These are phyloP conservation scores for Entomortierella lignicola DNA, from an alignment of 192 early-diverging fungal species.

Conservation along the genomic window DNA sequence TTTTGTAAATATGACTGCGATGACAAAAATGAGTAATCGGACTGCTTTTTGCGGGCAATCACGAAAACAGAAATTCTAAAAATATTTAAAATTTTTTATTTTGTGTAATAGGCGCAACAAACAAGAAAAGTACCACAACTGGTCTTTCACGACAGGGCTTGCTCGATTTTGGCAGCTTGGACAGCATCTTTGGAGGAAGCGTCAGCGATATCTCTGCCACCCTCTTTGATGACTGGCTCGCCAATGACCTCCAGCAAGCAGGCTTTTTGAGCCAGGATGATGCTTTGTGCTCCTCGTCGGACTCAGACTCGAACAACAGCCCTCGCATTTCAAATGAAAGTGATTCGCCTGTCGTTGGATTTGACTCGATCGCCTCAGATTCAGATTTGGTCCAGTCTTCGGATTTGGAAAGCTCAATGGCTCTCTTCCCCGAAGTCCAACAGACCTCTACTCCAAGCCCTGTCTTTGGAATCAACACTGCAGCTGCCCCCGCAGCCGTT, in stretches of 20 bases:
- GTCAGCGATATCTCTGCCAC: slow-evolving; percentile 24
- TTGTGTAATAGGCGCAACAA: slow-evolving; percentile 14
- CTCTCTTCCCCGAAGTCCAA: slow-evolving; percentile 44
- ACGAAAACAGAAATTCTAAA: slow-evolving; percentile 6
- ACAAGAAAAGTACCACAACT: slow-evolving; percentile 12
- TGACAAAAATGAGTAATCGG: slow-evolving; percentile 50
- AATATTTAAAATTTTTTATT: background rate
- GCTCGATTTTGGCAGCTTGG: slow-evolving; percentile 37
- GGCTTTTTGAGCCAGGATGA: slow-evolving; percentile 46
- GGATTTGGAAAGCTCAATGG: slow-evolving; percentile 22
- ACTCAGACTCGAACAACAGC: slow-evolving; percentile 27
- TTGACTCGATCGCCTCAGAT: slow-evolving; percentile 46
- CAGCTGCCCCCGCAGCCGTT: slow-evolving; percentile 7
- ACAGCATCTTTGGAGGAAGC: slow-evolving; percentile 25
- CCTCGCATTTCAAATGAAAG: slow-evolving; percentile 20
- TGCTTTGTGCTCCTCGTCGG: slow-evolving; percentile 26
- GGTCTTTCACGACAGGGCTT: slow-evolving; percentile 9
- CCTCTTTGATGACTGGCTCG: slow-evolving; percentile 66
- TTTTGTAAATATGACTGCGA: slow-evolving; percentile 6
- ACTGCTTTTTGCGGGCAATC: slow-evolving; percentile 20
- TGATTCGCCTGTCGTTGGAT: slow-evolving; percentile 45
- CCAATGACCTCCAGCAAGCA: slow-evolving; percentile 59
- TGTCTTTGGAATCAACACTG: slow-evolving; percentile 1
- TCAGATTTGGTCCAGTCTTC: slow-evolving; percentile 26
- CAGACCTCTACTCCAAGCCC: background rate